Conservation (phyloP, 257 asterid genomes). For the Cruciata laevipes region DNA sequence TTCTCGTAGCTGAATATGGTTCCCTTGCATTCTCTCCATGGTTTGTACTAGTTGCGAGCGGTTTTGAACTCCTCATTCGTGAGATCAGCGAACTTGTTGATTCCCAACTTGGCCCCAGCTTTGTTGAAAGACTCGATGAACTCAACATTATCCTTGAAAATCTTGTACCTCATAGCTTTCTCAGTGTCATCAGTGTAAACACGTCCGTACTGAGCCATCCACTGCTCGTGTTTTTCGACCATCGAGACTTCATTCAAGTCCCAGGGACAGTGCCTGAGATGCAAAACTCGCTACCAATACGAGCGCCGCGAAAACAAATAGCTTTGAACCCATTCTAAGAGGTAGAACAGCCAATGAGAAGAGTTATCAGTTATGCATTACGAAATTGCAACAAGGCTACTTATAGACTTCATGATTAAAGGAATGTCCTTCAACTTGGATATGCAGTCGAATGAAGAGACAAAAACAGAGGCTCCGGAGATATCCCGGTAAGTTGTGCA, state of each 20-base stretch:
- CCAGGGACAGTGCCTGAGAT: slow-evolving; percentile 6
- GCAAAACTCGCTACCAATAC: neutral
- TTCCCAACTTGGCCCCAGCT: slow-evolving; percentile 2
- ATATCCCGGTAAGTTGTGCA: too few relatives aligned
- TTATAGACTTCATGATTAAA: too few relatives aligned
- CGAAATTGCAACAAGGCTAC: too few relatives aligned
- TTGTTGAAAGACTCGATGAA: slow-evolving; percentile 13
- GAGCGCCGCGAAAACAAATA: too few relatives aligned
- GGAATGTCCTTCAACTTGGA: too few relatives aligned
- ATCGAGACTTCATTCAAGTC: slow-evolving; percentile 7
- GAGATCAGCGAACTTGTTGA: neutral
- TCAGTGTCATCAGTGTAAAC: slow-evolving; percentile 1
- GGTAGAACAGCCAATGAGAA: too few relatives aligned
- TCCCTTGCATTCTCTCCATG: slow-evolving; percentile 12
- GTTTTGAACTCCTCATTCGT: slow-evolving; percentile 13
- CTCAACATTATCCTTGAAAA: slow-evolving; percentile 14
- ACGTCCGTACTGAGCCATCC: slow-evolving; percentile 3
- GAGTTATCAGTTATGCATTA: too few relatives aligned
- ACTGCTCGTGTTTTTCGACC: slow-evolving; percentile 6
- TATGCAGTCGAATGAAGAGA: too few relatives aligned
- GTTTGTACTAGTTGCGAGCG: slow-evolving; percentile 8
- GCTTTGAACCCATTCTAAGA: too few relatives aligned
- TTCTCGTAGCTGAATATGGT: slow-evolving; percentile 5
- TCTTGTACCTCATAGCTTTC: slow-evolving; percentile 3
- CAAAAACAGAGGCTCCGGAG: too few relatives aligned